Evolutionary conservation across 495 filamentous ascomycete species (phyloP), one percentile per base, ranked within the genome.

Genomic region (Tuber magnatum): DNA sequence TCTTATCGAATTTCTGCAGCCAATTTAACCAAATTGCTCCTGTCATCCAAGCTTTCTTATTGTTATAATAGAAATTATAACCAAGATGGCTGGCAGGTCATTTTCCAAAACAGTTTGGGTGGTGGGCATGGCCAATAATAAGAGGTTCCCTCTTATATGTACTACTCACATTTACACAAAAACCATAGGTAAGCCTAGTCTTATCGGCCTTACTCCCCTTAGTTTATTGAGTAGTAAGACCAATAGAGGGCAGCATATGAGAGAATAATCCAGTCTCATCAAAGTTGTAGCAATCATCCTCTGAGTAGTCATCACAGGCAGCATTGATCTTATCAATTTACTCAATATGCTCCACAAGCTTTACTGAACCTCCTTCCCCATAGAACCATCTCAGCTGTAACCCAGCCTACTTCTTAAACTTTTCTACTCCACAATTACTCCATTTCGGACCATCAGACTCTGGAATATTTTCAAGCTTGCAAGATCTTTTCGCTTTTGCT

Each of bases 31-130:
- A 80, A 35, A 85, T 80, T 3, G 40, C 39, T 28, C 71, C 68
- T 24, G 76, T 83, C 77, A 85, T 84, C 77, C 80, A 84, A 16
- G 82, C 81, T 35, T 80, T 81, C 46, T 80, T 80, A 76, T 83
- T 84, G 44, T 20, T 71, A 8, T 75, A 44, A 75, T 77, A 83
- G 12, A 48, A 22, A 28, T 70, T 61, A 38, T 48, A 76, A 3
- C 75, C 75, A 14, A 83, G 69, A 61, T 74, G 80, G 46, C 76
- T 71, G 51, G 82, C 76, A 68, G 78, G 70, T n/a, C 81, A 69
- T 8, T 74, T 61, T 6, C 48, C 44, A 81, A 82, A 40, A 71
- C 76, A 73, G 20, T 73, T 51, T 24, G 82, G 81, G 14, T 69
- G 75, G 51, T 79, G 75, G 32, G 77, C 74, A 56, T 70, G 83